Percentiles rank a stretch among this genome's conserved stretches.
Evolutionary conservation across 768 basidiomycete species (phyloP).

Genomic region (Hydnomerulius pinastri): DNA sequence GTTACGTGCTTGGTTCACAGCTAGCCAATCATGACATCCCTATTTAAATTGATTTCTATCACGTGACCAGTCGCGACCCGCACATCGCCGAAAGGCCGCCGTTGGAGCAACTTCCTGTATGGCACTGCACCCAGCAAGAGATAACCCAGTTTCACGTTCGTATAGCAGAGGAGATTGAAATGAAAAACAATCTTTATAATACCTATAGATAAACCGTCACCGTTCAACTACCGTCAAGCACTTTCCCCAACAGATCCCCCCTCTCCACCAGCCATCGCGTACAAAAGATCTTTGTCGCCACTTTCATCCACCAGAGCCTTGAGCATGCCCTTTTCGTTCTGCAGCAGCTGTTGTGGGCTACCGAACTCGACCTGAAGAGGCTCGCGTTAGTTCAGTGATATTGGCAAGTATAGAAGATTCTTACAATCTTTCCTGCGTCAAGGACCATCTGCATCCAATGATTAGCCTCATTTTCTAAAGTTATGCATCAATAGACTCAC

Average conservation of each 20-base stretch:
- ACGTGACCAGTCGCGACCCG: not conserved
- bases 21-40: not conserved
- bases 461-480: no score
- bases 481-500: constrained; percentile 25
- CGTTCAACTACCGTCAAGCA: no score
- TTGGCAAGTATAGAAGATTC: constrained; percentile 7
- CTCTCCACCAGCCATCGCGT: constrained; percentile 35
- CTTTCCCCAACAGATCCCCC: no score
- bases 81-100: no score
- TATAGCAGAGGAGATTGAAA: no score
- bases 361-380: constrained; percentile 48
- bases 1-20: not conserved
- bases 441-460: constrained; percentile 39
- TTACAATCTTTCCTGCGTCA: constrained; percentile 41
- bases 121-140: no score
- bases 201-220: no score
- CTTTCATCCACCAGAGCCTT: constrained; percentile 57
- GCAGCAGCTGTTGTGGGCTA: constrained; percentile 48
- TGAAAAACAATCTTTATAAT: no score
- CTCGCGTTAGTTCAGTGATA: no score
- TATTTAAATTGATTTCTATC: not conserved
- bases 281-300: constrained; percentile 49
- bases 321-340: constrained; percentile 49
- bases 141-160: no score
- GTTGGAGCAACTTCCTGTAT: no score